Base-by-base conservation (phyloP, 805 yeast genomes). In the Wickerhamiella qilinensis region DNA sequence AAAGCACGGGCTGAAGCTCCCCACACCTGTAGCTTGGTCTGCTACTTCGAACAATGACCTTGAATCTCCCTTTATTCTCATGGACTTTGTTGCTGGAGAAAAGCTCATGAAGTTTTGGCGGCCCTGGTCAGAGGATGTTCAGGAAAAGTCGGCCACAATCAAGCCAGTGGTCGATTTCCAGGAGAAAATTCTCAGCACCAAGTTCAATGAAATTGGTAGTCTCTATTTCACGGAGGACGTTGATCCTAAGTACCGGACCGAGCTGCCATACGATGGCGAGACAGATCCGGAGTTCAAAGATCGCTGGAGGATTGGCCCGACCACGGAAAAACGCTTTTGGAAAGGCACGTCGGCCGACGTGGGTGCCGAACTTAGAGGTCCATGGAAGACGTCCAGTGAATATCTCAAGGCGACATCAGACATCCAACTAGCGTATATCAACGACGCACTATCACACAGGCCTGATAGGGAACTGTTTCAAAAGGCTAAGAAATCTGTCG, bases 241-340 rank as follows among this genome's bases (percentile, higher is more conserved):
- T 17, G 58, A 58, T 29, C 63, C 66, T 3, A 48, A 49, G 21
- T 56, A 63, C 29, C 73, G 68, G 43, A 44, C 42, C 25, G 63
- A 57, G 30, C 52, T 63, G 14, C 55, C 72, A 17, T 82, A 78
- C 48, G 75, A 69, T 3, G 81, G 75, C 12, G 94, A 83, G 57
- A 59, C 66, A 15, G 61, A 72, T 36, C 59, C 65, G 7, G 60
- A 57, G 27, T 59, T 81, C 35, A 62, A 63, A 38, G 67, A 71
- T 44, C 72, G 94, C 62, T 86, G 93, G 93, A 69, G 77, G 54
- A 74, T 88, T 47, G 97, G 98, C 5, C 91, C 94, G n/a, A 71
- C 82, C 19, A 75, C 73, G 22, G 96, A 88, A 57, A 69, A 79
- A 47, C 69, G 73, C 12, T 81, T 75, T 55, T 77, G 85, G 70